Conservation (phyloP, 2,329 filamentous ascomycete species). For the Akanthomyces muscarius region DNA sequence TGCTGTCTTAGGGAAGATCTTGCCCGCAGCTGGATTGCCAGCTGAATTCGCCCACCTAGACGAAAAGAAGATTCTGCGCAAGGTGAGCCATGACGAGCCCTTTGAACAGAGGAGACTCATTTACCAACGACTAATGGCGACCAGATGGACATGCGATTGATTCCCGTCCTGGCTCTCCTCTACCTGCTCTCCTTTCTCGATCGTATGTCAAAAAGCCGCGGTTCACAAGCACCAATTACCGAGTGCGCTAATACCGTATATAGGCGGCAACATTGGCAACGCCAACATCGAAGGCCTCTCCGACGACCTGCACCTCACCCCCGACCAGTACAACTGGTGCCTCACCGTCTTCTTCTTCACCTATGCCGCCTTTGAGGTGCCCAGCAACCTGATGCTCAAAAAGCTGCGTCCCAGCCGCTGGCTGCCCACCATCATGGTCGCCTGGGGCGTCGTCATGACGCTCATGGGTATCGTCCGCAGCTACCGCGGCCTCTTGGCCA, state of each 20-base stretch:
- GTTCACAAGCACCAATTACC: neutral
- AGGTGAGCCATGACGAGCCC: conserved; percentile 25
- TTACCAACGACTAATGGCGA: neutral
- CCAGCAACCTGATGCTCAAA: conserved; percentile 77
- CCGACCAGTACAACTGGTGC: conserved; percentile 35
- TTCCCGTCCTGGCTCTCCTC: conserved; percentile 57
- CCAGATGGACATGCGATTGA: conserved; percentile 43
- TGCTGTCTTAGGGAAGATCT: neutral
- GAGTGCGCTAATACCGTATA: neutral
- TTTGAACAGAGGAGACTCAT: neutral
- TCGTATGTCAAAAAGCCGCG: conserved; percentile 25
- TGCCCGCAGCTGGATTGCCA: neutral
- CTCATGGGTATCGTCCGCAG: conserved; percentile 46
- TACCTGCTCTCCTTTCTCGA: conserved; percentile 64
- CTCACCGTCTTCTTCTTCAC: conserved; percentile 40
- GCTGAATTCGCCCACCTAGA: conserved; percentile 35
- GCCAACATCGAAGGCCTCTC: conserved; percentile 25
- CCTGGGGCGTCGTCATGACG: conserved; percentile 45
- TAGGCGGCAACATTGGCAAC: conserved; percentile 18
- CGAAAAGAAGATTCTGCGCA: conserved; percentile 52
- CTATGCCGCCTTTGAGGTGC: conserved; percentile 54
- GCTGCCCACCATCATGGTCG: conserved; percentile 65
- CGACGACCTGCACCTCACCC: conserved; percentile 7
- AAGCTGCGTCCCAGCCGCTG: conserved; percentile 68
- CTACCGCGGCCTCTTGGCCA: conserved; percentile 41